These are phyloP conservation scores for Melampsora occidentalis DNA, from an alignment of 1,284 basidiomycete genomes.

Conservation along the genomic window DNA sequence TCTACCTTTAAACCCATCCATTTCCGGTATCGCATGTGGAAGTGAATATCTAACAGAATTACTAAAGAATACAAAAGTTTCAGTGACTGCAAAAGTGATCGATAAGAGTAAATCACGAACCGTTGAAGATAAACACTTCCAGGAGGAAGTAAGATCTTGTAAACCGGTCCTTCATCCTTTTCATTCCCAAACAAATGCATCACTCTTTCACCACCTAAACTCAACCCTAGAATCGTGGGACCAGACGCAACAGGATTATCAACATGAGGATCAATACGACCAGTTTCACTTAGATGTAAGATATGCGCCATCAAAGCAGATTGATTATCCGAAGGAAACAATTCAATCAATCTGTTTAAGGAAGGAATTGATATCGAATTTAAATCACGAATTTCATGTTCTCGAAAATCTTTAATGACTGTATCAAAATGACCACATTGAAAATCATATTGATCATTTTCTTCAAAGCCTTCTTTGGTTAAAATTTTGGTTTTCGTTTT, in stretches of 20 bases:
- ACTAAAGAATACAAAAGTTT: background rate
- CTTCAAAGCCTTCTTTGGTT: background rate
- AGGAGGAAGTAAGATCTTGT: constrained; percentile 16
- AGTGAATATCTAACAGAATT: background rate
- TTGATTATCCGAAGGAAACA: background rate
- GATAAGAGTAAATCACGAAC: constrained; percentile 15
- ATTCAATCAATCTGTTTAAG: background rate
- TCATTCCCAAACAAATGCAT: constrained; percentile 21
- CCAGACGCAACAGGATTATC: constrained; percentile 42
- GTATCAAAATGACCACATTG: constrained; percentile 32
- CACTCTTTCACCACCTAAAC: constrained; percentile 36
- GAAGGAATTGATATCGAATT: background rate
- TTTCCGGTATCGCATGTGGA: background rate
- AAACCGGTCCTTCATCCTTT: background rate
- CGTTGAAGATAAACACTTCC: constrained; percentile 42
- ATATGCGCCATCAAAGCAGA: constrained; percentile 28
- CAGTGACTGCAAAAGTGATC: constrained; percentile 17
- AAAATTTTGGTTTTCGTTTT: background rate
- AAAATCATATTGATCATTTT: constrained; percentile 23
- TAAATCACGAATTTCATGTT: constrained; percentile 13
- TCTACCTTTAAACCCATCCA: background rate
- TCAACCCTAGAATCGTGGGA: constrained; percentile 36
- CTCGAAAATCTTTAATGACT: constrained; percentile 31
- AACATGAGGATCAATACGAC: constrained; percentile 37
- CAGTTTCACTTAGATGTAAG: constrained; percentile 32